Percentiles rank a stretch among this genome's conserved stretches.
phyloP scores from a whole-genome alignment of 2,329 filamentous ascomycete genomes.

The Colletotrichum horii region DNA sequence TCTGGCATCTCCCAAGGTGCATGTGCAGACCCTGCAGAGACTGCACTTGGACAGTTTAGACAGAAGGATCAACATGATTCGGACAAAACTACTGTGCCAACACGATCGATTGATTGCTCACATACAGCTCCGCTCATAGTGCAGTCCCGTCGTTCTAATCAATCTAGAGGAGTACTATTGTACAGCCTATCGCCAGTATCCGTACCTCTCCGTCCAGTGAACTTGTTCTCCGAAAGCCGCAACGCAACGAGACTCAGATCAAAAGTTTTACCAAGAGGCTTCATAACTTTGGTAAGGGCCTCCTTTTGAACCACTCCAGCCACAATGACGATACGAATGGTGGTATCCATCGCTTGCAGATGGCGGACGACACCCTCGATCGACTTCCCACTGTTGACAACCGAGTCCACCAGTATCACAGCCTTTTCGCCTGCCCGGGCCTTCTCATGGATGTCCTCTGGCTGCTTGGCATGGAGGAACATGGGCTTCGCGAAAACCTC shows the following conservation, averaged over 20 bases:
- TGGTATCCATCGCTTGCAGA: slow-evolving; percentile 43
- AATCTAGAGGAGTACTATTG: too few relatives aligned
- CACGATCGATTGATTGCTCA: too few relatives aligned
- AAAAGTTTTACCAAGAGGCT: slow-evolving; percentile 23
- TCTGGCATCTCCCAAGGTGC: too few relatives aligned
- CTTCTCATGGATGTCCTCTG: slow-evolving; percentile 44
- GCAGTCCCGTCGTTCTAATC: too few relatives aligned
- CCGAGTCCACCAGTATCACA: slow-evolving; percentile 63
- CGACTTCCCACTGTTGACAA: slow-evolving; percentile 62
- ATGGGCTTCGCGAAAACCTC: slow-evolving; percentile 55
- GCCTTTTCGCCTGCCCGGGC: slow-evolving; percentile 44
- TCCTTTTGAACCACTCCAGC: slow-evolving; percentile 58
- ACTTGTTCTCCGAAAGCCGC: slow-evolving; percentile 61
- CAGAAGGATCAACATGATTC: too few relatives aligned
- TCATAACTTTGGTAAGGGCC: slow-evolving; percentile 24
- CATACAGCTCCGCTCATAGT: too few relatives aligned
- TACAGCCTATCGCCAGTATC: slow-evolving; percentile 66
- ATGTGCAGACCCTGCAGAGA: too few relatives aligned
- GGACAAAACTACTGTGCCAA: too few relatives aligned
- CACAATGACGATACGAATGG: slow-evolving; percentile 56
- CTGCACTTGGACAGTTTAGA: too few relatives aligned
- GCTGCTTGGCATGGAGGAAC: slow-evolving; percentile 51
- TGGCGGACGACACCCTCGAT: slow-evolving; percentile 52
- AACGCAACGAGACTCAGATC: slow-evolving; percentile 54
- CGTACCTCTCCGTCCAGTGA: slow-evolving; percentile 52